Conservation (phyloP, 805 yeast species). For the Wickerhamomyces subpelliculosus region DNA sequence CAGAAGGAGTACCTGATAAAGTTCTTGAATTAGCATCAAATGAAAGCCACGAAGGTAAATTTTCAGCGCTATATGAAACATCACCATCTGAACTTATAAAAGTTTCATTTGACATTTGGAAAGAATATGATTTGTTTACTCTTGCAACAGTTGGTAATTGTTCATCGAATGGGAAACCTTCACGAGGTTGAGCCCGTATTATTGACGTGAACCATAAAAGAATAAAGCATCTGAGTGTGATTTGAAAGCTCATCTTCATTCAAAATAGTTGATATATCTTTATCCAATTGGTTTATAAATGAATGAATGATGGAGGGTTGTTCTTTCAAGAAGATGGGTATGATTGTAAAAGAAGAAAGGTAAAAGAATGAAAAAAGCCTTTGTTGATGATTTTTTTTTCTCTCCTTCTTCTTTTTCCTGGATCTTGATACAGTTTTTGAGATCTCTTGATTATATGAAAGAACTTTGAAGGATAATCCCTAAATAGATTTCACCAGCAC, state of each 20-base stretch:
- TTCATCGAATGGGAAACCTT: conserved; percentile 71
- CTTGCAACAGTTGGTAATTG: conserved; percentile 90
- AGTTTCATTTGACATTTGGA: conserved; percentile 66
- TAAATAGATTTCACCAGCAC: no score
- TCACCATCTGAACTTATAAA: conserved; percentile 39
- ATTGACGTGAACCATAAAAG: not conserved
- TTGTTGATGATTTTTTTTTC: no score
- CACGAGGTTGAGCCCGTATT: conserved; percentile 39
- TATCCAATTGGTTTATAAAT: no score
- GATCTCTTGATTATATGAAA: no score
- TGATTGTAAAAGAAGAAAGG: no score
- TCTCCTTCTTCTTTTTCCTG: no score
- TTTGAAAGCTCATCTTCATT: not conserved
- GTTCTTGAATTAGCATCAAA: conserved; percentile 59
- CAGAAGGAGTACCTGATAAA: conserved; percentile 61
- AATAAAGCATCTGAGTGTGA: not conserved
- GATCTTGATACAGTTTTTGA: no score
- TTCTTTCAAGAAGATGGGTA: no score
- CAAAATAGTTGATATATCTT: no score
- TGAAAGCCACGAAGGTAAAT: conserved; percentile 71
- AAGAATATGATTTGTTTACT: conserved; percentile 50
- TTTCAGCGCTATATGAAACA: conserved; percentile 48
- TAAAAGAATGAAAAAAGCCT: no score
- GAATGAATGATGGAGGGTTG: no score
- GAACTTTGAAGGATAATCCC: no score